Percentiles rank a stretch among this genome's conserved stretches.
These are phyloP conservation scores for Diddensiella santjacobensis DNA, from an alignment of 805 yeast genomes.

Conservation along the genomic window DNA sequence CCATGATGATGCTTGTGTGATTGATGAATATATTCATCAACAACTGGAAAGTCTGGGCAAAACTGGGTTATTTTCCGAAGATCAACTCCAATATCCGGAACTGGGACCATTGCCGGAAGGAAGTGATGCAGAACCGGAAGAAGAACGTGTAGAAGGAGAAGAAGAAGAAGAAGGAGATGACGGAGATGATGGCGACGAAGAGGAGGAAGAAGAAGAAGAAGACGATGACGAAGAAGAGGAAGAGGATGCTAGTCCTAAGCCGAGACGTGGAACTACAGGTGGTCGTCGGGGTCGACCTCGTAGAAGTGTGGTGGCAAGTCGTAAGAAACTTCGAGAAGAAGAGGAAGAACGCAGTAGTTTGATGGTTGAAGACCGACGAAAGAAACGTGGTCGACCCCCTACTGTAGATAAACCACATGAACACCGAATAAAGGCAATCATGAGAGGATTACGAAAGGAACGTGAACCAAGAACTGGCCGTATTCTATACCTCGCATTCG, in stretches of 20 bases:
- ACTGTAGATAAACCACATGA: constrained; percentile 89
- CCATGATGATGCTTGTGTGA: constrained; percentile 61
- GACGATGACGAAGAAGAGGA: constrained; percentile 34
- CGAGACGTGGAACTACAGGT: constrained; percentile 18
- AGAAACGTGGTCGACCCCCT: constrained; percentile 86
- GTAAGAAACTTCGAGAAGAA: constrained; percentile 24
- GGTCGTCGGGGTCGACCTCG: constrained; percentile 28
- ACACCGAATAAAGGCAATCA: constrained; percentile 80
- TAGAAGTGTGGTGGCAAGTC: constrained; percentile 22
- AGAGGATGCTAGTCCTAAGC: constrained; percentile 28
- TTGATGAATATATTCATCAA: constrained; percentile 50
- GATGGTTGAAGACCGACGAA: constrained; percentile 41
- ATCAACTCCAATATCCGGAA: constrained; percentile 51
- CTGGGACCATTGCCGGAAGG: constrained; percentile 67
- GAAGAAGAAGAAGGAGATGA: constrained; percentile 30
- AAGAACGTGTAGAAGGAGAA: constrained; percentile 20
- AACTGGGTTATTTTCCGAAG: constrained; percentile 37
- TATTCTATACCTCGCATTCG: constrained; percentile 60
- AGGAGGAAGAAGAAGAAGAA: constrained; percentile 26
- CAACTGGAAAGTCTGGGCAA: constrained; percentile 46
- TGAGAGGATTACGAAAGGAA: constrained; percentile 76
- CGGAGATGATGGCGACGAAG: constrained; percentile 26
- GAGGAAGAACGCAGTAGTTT: constrained; percentile 32
- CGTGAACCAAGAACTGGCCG: constrained; percentile 49
- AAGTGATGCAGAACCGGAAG: constrained; percentile 22